phyloP scores from a whole-genome alignment of 2,329 filamentous ascomycete genomes.

The Pseudocercospora fuligena region DNA sequence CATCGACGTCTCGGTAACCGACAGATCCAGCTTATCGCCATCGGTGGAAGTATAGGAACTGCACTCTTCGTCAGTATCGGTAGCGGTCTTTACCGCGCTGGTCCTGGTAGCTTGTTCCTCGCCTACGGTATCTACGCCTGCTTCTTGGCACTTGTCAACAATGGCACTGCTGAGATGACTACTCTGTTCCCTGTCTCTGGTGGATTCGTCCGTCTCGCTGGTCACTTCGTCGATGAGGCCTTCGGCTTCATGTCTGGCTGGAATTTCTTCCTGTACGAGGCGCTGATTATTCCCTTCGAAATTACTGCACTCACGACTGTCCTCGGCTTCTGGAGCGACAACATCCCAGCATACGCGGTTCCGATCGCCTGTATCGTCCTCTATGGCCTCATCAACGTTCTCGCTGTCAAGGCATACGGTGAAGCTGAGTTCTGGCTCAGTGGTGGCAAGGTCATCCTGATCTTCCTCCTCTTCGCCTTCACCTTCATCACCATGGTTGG shows the following conservation, averaged over 20 bases:
- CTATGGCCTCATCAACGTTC: slow-evolving; percentile 44
- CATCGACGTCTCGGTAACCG: slow-evolving; percentile 59
- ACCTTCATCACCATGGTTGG: slow-evolving; percentile 43
- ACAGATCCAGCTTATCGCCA: slow-evolving; percentile 35
- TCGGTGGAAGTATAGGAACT: slow-evolving; percentile 27
- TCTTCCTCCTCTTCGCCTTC: slow-evolving; percentile 39
- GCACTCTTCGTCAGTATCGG: slow-evolving; percentile 56
- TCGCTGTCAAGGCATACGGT: slow-evolving; percentile 53
- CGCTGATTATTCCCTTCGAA: slow-evolving; percentile 58
- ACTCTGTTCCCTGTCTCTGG: slow-evolving; percentile 28
- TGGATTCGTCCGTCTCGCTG: slow-evolving; percentile 66
- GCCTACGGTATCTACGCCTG: slow-evolving; percentile 45
- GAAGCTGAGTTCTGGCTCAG: slow-evolving; percentile 60
- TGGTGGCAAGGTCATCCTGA: slow-evolving; percentile 45
- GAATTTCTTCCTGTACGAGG: slow-evolving; percentile 57
- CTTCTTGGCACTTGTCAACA: slow-evolving; percentile 66
- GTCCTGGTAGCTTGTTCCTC: slow-evolving; percentile 35
- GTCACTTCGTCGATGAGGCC: slow-evolving; percentile 69
- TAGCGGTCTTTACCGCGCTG: slow-evolving; percentile 55
- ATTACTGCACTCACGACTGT: slow-evolving; percentile 54
- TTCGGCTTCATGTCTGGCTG: slow-evolving; percentile 61
- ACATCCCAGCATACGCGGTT: slow-evolving; percentile 51
- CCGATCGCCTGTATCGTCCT: slow-evolving; percentile 47
- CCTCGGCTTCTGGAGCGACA: slow-evolving; percentile 49
- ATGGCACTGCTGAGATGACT: slow-evolving; percentile 67